phyloP scores from a whole-genome alignment of 169 alveolate genomes.

The Babesia sp. region DNA sequence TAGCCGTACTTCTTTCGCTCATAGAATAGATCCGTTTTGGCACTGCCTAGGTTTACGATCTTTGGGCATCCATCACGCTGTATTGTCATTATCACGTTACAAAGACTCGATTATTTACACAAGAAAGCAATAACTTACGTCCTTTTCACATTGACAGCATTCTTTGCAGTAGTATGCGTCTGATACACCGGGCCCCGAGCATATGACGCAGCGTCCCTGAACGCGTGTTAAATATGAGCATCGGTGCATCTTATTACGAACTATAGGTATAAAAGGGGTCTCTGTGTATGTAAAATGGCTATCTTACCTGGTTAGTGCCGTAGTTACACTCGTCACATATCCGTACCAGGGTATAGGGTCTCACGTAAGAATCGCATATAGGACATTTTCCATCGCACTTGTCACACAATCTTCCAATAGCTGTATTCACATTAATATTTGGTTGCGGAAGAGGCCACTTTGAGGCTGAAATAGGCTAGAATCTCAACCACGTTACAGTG shows the following conservation, averaged over 20 bases:
- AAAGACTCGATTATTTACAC: not conserved
- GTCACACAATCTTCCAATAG: constrained; percentile 97
- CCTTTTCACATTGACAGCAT: constrained; percentile 97
- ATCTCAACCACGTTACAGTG: too few relatives aligned
- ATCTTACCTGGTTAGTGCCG: constrained; percentile 90
- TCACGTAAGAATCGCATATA: constrained; percentile 98
- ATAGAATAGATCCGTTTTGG: constrained; percentile 96
- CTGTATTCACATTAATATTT: constrained; percentile 42
- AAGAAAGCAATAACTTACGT: constrained; percentile 68
- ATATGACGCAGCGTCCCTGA: constrained; percentile 97
- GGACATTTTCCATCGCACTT: constrained; percentile 99
- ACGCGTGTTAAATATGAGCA: constrained; percentile 3
- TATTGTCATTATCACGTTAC: not conserved
- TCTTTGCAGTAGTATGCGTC: constrained; percentile 98
- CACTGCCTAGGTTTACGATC: constrained; percentile 96
- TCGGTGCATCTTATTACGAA: too few relatives aligned
- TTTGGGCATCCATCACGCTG: constrained; percentile 99
- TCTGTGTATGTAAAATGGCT: too few relatives aligned
- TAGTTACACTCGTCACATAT: constrained; percentile 99
- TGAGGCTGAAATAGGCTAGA: too few relatives aligned
- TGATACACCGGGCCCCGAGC: constrained; percentile 98
- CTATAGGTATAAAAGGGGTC: too few relatives aligned
- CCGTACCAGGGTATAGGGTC: constrained; percentile 94
- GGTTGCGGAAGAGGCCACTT: too few relatives aligned
- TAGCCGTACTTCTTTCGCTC: constrained; percentile 93